Evolutionary conservation across 257 asterid species (phyloP), one percentile per base, ranked within the genome.

Genomic region (Solanum gracilifrons): DNA sequence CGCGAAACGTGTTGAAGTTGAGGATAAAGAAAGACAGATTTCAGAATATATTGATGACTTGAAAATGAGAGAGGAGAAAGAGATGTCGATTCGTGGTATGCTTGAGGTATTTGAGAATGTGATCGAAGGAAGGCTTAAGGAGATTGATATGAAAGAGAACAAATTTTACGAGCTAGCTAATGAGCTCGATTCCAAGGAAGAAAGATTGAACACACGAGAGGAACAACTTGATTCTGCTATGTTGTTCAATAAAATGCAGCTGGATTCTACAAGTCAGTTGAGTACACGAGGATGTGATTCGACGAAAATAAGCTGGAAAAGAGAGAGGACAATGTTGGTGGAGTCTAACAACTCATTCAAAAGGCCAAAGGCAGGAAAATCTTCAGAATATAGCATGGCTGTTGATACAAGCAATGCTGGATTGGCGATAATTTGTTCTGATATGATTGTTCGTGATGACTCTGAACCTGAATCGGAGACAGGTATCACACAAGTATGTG

Each of bases 381-480:
- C 90, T 75, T 69, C 90, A 7, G 90, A 86, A 55, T 48, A 84
- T 82, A 66, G 68, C 77, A 16, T 69, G 36, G 82, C 46, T 82
- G 88, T 79, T 79, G 90, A 80, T 77, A 39, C 86, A 84, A 35
- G n/a, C 46, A 36, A 35, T 6, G 58, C 55, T 90, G 74, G 69
- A 18, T 13, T 73, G 9, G 80, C 80, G 46, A 73, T 73, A 20
- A 20, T 73, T 73, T 80, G 87, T n/a, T 76, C 35, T 29, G 36
- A 12, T 87, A 92, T 32, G 89, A 48, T 74, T 72, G 93, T 91
- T 80, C 48, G 18, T 9, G 48, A 33, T 74, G 93, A 90, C 83
- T 89, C 92, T 39, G 95, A 88, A 39, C 48, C 60, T 55, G 94
- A 90, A 55, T 31, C 43, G 27, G 91, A 91, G 86, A 21, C 89